phyloP scores from a whole-genome alignment of 1,139 yeast genomes.

The Neolecta irregularis region DNA sequence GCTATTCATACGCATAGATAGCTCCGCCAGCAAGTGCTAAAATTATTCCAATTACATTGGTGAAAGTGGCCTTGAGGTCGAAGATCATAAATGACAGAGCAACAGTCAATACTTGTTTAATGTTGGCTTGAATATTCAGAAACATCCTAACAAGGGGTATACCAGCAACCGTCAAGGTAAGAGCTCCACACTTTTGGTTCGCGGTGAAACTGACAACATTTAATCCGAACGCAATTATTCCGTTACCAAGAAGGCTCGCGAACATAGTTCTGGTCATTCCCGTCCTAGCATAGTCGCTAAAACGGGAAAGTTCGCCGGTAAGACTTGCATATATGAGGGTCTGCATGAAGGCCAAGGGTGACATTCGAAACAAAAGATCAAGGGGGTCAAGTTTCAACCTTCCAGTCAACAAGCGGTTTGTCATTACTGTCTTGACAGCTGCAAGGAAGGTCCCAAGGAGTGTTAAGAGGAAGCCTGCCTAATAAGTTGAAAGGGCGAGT shows the following conservation, averaged over 20 bases:
- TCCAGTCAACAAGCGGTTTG: slow-evolving; percentile 20
- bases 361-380: slow-evolving; percentile 20
- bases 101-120: slow-evolving; percentile 20
- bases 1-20: slow-evolving; percentile 20
- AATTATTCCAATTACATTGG: slow-evolving; percentile 18
- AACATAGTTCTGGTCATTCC: slow-evolving; percentile 8
- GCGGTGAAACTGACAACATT: slow-evolving; percentile 20
- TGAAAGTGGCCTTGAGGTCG: slow-evolving; percentile 15
- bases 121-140: too few species aligned
- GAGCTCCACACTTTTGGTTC: slow-evolving; percentile 20
- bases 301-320: slow-evolving; percentile 18
- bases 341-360: slow-evolving; percentile 19
- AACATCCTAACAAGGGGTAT: too few species aligned
- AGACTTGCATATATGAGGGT: slow-evolving; percentile 18
- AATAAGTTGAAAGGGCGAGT: too few species aligned
- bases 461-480: slow-evolving; percentile 19
- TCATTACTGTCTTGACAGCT: slow-evolving; percentile 20
- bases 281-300: slow-evolving; percentile 11
- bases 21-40: slow-evolving; percentile 20
- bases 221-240: slow-evolving; percentile 19
- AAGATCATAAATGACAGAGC: slow-evolving; percentile 19
- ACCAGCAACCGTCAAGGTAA: slow-evolving; percentile 21
- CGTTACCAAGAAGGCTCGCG: slow-evolving; percentile 16
- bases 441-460: slow-evolving; percentile 20
- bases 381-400: slow-evolving; percentile 18